These are phyloP conservation scores for Agroathelia rolfsii DNA, from an alignment of 1,284 basidiomycete genomes.

Conservation along the genomic window DNA sequence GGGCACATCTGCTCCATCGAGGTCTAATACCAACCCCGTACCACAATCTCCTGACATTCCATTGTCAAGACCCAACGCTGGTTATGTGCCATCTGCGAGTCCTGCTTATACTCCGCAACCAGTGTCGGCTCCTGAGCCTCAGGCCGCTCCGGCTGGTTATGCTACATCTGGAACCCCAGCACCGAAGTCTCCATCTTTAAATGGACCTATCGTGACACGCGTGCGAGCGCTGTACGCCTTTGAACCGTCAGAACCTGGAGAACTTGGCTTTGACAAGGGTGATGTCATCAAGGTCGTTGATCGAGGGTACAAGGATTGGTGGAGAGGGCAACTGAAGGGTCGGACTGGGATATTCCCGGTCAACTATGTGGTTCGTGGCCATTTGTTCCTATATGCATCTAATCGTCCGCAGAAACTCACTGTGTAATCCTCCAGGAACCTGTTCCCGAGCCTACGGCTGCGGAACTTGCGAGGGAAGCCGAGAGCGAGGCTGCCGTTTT, in stretches of 20 bases:
- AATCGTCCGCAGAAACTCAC: no score
- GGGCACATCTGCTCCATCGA: constrained; percentile 14
- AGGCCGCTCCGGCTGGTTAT: constrained; percentile 24
- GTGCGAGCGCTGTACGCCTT: constrained; percentile 91
- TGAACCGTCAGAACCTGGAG: constrained; percentile 81
- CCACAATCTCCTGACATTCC: constrained; percentile 8
- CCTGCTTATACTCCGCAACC: constrained; percentile 13
- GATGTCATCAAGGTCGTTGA: constrained; percentile 96
- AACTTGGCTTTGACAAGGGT: constrained; percentile 87
- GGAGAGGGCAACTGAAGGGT: constrained; percentile 89
- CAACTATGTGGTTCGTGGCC: constrained; percentile 78
- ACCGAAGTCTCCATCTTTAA: no score
- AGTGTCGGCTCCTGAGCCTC: constrained; percentile 11
- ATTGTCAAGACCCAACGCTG: constrained; percentile 26
- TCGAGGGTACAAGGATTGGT: constrained; percentile 96
- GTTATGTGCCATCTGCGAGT: constrained; percentile 24
- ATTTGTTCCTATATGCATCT: constrained; percentile 2
- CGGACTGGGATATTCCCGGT: constrained; percentile 96
- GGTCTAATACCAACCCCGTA: constrained; percentile 11
- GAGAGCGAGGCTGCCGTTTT: constrained; percentile 88
- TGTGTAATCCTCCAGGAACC: no score
- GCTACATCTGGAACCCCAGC: no score
- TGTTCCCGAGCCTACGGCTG: constrained; percentile 76
- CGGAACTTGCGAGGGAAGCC: constrained; percentile 75
- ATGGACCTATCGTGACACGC: constrained; percentile 57